Evolutionary conservation across 371 early-diverging fungal species (phyloP), one percentile per base, ranked within the genome.

Genomic region (Capniomyces stellatus): DNA sequence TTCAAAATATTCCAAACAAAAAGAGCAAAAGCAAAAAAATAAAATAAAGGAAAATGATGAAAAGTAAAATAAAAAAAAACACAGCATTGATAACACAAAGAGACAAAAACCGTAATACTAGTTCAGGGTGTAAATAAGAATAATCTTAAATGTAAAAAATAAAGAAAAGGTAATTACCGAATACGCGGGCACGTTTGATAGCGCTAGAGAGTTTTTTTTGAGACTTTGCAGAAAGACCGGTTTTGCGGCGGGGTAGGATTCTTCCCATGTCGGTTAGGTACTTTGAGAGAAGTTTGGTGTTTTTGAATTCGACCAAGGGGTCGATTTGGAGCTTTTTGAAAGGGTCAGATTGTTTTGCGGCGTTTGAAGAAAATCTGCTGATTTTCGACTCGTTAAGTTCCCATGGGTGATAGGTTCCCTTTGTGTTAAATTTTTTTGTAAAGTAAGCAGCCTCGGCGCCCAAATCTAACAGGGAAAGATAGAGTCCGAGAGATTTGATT

Each of bases 211-310:
- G 59, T 49, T 79, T 74, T 54, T 84, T 79, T 66, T 89, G 89
- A 50, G 80, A 81, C 62, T 82, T 79, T 53, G 81, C 79, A 18
- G 75, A 74, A 24, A 87, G 70, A 43, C 77, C 73, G 6, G 86
- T 86, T 58, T 82, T 74, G 54, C 73, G 63, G 55, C 84, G 68
- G 48, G 86, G 86, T 58, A 79, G 70, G 54, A 89, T 85, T 55
- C 77, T 77, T 43, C 89, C 89, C 67, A 84, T 77, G 24, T 82
- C 83, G 15, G 87, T 78, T 40, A 89, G 77, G 60, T 81, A 89
- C 56, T 75, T 64, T 31, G 81, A 73, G 55, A 89, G 63, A 24
- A 87, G 58, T 29, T 59, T 60, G n/a, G 64, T 69, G 61, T 86
- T 83, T 71, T 86, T 85, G 69, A 83, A 88, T 66, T 81, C 76